Evolutionary conservation across 2,329 filamentous ascomycete genomes (phyloP).

Genomic region (Aspergillus nomiae): DNA sequence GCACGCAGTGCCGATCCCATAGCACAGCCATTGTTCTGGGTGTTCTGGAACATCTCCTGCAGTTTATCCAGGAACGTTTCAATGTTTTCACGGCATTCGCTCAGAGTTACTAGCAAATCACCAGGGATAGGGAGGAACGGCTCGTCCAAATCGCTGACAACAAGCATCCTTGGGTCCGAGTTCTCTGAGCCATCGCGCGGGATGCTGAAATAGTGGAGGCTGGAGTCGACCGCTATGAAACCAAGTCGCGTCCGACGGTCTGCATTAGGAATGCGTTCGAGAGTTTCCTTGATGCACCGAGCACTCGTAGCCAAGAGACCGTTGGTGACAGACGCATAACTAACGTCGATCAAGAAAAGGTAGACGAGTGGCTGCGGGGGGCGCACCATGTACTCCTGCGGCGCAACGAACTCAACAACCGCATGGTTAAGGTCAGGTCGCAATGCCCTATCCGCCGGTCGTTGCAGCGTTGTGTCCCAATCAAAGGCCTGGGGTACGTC

Average conservation of each 20-base stretch:
- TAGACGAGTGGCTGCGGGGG: conserved; percentile 95
- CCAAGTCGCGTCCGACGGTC: conserved; percentile 89
- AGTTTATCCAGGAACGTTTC: conserved; percentile 89
- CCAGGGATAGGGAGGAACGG: conserved; percentile 93
- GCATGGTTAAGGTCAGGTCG: conserved; percentile 90
- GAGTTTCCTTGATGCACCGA: conserved; percentile 88
- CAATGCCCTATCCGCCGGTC: conserved; percentile 89
- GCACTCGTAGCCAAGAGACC: conserved; percentile 90
- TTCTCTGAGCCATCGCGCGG: conserved; percentile 84
- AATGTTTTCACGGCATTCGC: conserved; percentile 86
- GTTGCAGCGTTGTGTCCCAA: conserved; percentile 91
- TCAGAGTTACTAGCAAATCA: conserved; percentile 85
- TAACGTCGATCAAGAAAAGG: conserved; percentile 92
- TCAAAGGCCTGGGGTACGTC: conserved; percentile 99
- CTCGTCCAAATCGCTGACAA: conserved; percentile 93
- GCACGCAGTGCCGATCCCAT: conserved; percentile 93
- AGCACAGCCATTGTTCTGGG: conserved; percentile 83
- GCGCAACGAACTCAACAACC: conserved; percentile 97
- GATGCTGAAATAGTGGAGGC: conserved; percentile 93
- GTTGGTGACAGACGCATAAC: conserved; percentile 83
- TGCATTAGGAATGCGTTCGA: conserved; percentile 97
- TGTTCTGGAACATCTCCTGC: conserved; percentile 95
- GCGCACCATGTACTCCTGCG: conserved; percentile 99
- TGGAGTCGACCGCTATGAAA: conserved; percentile 93
- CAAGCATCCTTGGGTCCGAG: conserved; percentile 84